Conservation (phyloP, 495 filamentous ascomycete species). For the Neurospora tetraspora region DNA sequence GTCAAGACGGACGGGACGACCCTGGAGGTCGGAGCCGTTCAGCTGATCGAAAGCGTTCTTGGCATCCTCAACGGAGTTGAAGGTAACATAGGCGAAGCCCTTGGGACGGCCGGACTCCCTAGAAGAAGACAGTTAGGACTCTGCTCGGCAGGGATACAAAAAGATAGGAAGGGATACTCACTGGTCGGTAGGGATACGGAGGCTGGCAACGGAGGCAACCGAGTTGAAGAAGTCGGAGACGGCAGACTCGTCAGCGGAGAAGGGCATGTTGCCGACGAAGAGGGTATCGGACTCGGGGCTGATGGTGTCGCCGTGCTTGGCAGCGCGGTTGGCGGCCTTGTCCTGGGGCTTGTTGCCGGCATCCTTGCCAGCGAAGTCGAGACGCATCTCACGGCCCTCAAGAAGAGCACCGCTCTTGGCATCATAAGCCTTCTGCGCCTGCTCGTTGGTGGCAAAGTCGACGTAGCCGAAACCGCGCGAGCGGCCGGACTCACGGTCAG, state of each 20-base stretch:
- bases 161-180: slow-evolving; percentile 24
- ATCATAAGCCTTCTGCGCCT: slow-evolving; percentile 66
- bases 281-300: slow-evolving; percentile 76
- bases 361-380: slow-evolving; percentile 78
- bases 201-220: slow-evolving; percentile 58
- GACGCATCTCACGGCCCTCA: slow-evolving; percentile 77
- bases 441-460: slow-evolving; percentile 63
- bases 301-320: slow-evolving; percentile 64
- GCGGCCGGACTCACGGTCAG: slow-evolving; percentile 69
- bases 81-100: slow-evolving; percentile 92
- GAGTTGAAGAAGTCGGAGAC: slow-evolving; percentile 66
- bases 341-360: slow-evolving; percentile 42
- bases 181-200: slow-evolving; percentile 83
- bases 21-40: slow-evolving; percentile 65
- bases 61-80: slow-evolving; percentile 75
- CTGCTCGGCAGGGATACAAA: neutral
- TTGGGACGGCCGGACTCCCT: slow-evolving; percentile 78
- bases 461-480: slow-evolving; percentile 97
- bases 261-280: slow-evolving; percentile 88
- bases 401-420: slow-evolving; percentile 72
- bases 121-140: slow-evolving; percentile 26
- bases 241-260: slow-evolving; percentile 68
- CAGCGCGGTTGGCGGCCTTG: slow-evolving; percentile 58
- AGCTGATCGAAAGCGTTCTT: slow-evolving; percentile 64
- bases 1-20: slow-evolving; percentile 76